Evolutionary conservation across 495 filamentous ascomycete species (phyloP), one percentile per base, ranked within the genome.

Genomic region (Xylaria longipes): DNA sequence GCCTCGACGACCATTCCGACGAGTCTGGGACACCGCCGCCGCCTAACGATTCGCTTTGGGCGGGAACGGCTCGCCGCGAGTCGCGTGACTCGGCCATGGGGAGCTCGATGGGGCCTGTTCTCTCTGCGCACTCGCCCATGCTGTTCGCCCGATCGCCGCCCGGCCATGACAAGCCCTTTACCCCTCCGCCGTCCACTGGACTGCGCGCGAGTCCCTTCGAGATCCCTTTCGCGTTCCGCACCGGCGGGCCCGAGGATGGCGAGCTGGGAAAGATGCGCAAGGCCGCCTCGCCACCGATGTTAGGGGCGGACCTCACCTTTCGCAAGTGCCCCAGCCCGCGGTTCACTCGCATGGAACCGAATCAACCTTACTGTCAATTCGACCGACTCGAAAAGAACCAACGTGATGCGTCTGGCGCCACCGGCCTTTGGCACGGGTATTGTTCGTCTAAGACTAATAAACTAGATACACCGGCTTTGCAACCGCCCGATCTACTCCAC

Each of bases 321-420:
- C 91, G 93, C 5, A 87, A 87, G 73, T 96, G 92, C 77, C 82
- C 85, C 0, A 96, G 94, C 14, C 95, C 95, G 0, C 89, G 92
- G 73, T 87, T 86, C n/a, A 95, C 94, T 35, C 86, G 92, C 68
- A 91, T 94, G 77, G 92, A 97, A 71, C 87, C 90, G 27, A 77
- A 73, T 27, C 75, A 79, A 22, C 72, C 73, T 12, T 79, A 79
- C 31, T 74, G 57, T 39, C 68, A 45, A 29, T 66, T 68, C n/a
- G 78, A 88, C 48, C 85, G 87, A 57, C 77, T 73, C 27, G 86
- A 84, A 62, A 82, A 85, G 80, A 77, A 85, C 56, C 79, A 86
- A 78, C 82, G 82, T 46, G 86, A 88, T 70, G 77, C 82, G 66
- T 82, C 79, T 57, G 84, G 81, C 48, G 80, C 82, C 37, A 78